Base-by-base conservation (phyloP, 2,329 filamentous ascomycete species). In the Akanthomyces dipterigenus region DNA sequence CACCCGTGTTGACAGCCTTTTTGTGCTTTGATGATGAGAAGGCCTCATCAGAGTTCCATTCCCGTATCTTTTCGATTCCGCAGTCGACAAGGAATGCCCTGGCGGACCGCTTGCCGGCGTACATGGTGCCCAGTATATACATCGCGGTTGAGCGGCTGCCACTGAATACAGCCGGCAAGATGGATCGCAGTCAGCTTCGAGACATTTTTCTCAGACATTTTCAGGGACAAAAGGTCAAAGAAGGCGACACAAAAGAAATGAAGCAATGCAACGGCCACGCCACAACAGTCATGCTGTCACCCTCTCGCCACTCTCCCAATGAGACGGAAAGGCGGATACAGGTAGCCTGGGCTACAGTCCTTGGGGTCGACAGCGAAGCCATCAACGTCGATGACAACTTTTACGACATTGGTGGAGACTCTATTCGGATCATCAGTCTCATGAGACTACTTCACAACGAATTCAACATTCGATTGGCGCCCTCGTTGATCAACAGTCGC, bases 51-150 rank as follows among this genome's bases (percentile, higher is more conserved):
- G 8, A 55, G 7, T 5, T n/a, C 0, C 2, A 34, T 18, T 1
- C 7, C 14, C 18, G 26, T 16, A n/a, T 24, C 12, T 1, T 55
- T 16, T 6, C 18, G 1, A 24, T 55, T 12, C 6, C 40, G 3
- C 26, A 6, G 3, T 22, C 40, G 5, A 22, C 26, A 45, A 31
- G 26, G 22, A 40, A 34, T 3, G 8, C 2, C 4, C 31, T 55
- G 24, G 53, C 40, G 16, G 40, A 55, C 14, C 40, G 40, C 18
- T 16, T 68, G 0, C 67, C 67, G 4, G 43, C 60, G 1, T 78
- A 79, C 66, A 79, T 79, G 77, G 70, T 79, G 0, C 77, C 77
- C 4, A 71, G 72, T 1, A 70, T 73, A 2, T 78, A 75, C 28
- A 72, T 79, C 8, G 76, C 77, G 2, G 62, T 79, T 1, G 61